phyloP scores from a whole-genome alignment of 2,329 filamentous ascomycete species.

The Beauveria caledonica region DNA sequence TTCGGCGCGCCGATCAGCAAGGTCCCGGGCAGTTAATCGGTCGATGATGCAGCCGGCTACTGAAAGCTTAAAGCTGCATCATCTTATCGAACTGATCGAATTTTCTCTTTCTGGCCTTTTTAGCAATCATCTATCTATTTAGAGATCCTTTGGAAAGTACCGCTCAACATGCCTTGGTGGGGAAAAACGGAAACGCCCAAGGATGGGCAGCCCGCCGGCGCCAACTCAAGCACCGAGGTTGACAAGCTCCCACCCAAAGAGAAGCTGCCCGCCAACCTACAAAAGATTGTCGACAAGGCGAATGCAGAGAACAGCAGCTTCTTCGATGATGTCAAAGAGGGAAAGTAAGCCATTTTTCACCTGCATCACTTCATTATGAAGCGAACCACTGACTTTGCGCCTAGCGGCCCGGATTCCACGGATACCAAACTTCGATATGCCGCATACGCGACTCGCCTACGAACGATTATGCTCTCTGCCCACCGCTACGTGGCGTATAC shows the following conservation, averaged over 20 bases:
- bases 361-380: constrained; percentile 7
- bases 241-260: constrained; percentile 39
- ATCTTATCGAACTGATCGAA: not conserved
- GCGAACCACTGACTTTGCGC: constrained; percentile 13
- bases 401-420: constrained; percentile 59
- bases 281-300: constrained; percentile 48
- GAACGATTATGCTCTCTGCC: constrained; percentile 80
- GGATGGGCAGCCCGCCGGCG: constrained; percentile 16
- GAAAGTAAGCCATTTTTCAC: constrained; percentile 52
- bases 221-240: constrained; percentile 25
- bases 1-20: not conserved
- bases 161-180: constrained; percentile 33
- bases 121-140: not conserved
- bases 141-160: not conserved
- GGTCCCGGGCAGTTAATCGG: not conserved
- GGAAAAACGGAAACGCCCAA: constrained; percentile 27
- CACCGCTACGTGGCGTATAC: constrained; percentile 98
- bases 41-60: not conserved
- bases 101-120: not conserved
- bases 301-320: constrained; percentile 58
- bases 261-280: constrained; percentile 46
- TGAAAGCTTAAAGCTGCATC: not conserved
- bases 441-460: constrained; percentile 77
- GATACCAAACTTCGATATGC: constrained; percentile 84
- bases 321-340: constrained; percentile 69